Evolutionary conservation across 2,329 filamentous ascomycete species (phyloP), one percentile per base, ranked within the genome.

Genomic region (Monilinia aucupariae): DNA sequence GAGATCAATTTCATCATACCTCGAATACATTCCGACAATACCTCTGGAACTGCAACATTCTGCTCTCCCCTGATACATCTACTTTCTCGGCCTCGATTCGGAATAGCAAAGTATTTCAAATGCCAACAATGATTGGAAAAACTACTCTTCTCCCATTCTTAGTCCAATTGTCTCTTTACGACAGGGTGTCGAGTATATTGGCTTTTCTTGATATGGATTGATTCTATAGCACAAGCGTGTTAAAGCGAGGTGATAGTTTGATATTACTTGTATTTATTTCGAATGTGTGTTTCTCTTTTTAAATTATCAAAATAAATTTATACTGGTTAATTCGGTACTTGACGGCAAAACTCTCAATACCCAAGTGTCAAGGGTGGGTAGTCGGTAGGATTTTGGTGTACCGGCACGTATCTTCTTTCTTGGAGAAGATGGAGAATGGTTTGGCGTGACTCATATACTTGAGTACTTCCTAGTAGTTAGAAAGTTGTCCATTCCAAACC

Each of bases 1-100:
- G 67, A 67, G 67, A 67, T 47, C 54, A 58, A 58, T 47, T 56
- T 34, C 54, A 58, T 58, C 32, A 58, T 47, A 25, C 54, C 43
- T 58, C 54, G 54, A 58, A 47, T 58, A 47, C n/a, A 22, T 47
- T 45, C 25, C 54, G 30, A 34, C 54, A 34, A 34, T 22, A 9
- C 9, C 13, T 30, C 45, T 34, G 54, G 37, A 25, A 47, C 45
- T 58, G 27, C 27, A 34, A 25, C 20, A 47, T 15, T 0, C n/a
- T 12, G 17, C 30, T 25, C 2, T 10, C n/a, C 30, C 27, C 30
- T 32, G 30, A 58, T 8, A 34, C 25, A 37, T 25, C 20, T 20
- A 58, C 13, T 4, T 34, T 7, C 41, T 47, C 41, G 15, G n/a
- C 25, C 8, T 30, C n/a, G 9, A 13, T 13, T 37, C 41, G 12